A percentile compares a stretch with the other conserved stretches of the same genome.
These are phyloP conservation scores for Kwoniella bestiolae DNA, from an alignment of 768 basidiomycete genomes.

Conservation along the genomic window DNA sequence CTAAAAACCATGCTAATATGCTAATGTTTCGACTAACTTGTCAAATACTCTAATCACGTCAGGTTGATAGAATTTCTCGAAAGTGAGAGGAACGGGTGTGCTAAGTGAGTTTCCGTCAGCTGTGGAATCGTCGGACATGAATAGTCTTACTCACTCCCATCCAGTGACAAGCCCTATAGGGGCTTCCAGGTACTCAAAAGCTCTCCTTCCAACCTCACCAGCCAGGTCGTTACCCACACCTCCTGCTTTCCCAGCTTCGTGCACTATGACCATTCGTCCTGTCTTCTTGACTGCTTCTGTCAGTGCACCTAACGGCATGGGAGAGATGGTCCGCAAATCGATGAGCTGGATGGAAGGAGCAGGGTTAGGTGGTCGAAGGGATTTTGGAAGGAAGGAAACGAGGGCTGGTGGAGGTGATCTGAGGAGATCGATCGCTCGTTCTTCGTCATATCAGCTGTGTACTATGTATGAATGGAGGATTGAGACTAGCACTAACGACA, in stretches of 20 bases:
- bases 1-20: slow-evolving; percentile 56
- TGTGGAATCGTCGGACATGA: slow-evolving; percentile 4
- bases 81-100: slow-evolving; percentile 80
- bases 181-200: slow-evolving; percentile 84
- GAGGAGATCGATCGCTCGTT: slow-evolving; percentile 71
- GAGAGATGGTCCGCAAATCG: slow-evolving; percentile 84
- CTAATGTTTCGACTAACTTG: slow-evolving; percentile 78
- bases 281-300: slow-evolving; percentile 82
- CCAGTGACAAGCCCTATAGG: slow-evolving; percentile 84
- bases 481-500: slow-evolving; percentile 60
- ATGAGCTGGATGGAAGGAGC: slow-evolving; percentile 72
- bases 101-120: slow-evolving; percentile 58
- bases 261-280: slow-evolving; percentile 82
- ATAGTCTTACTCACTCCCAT: slow-evolving; percentile 80
- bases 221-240: slow-evolving; percentile 90
- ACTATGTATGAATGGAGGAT: neutral
- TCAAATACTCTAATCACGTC: slow-evolving; percentile 83
- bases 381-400: slow-evolving; percentile 68
- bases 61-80: slow-evolving; percentile 90
- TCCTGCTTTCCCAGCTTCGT: slow-evolving; percentile 85
- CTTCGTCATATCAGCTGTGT: slow-evolving; percentile 17
- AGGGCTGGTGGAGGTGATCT: slow-evolving; percentile 69
- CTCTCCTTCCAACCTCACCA: slow-evolving; percentile 85
- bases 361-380: slow-evolving; percentile 67
- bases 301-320: slow-evolving; percentile 83